Conservation (phyloP, 1,284 basidiomycete genomes). For the Trametes versicolor region DNA sequence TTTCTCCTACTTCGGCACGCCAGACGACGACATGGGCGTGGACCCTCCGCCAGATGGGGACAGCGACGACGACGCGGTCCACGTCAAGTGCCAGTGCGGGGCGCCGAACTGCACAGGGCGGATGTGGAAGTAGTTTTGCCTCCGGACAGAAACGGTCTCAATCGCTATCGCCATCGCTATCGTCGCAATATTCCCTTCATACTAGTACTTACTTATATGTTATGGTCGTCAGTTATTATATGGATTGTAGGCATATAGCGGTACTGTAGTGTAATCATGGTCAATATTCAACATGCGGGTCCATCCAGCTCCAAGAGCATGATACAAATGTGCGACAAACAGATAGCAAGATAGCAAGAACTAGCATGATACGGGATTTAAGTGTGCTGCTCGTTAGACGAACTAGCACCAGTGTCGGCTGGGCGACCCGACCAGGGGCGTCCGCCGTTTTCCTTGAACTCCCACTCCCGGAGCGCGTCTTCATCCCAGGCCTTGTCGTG, state of each 20-base stretch:
- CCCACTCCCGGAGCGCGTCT: conserved; percentile 77
- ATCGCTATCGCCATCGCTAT: background rate
- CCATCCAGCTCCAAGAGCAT: background rate
- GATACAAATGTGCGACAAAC: conserved; percentile 10
- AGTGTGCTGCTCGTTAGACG: background rate
- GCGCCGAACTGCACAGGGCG: conserved; percentile 46
- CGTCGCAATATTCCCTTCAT: background rate
- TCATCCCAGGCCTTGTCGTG: conserved; percentile 80
- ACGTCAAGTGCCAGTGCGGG: conserved; percentile 62
- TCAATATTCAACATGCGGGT: conserved; percentile 2
- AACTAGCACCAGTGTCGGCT: background rate
- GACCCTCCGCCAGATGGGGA: conserved; percentile 23
- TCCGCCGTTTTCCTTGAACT: conserved; percentile 69
- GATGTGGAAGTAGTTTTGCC: conserved; percentile 41
- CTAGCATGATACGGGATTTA: background rate
- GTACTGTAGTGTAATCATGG: conserved; percentile 5
- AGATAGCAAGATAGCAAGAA: conserved; percentile 24
- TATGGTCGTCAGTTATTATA: conserved; percentile 22
- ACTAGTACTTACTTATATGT: background rate
- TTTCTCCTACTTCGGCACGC: conserved; percentile 79
- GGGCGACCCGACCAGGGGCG: conserved; percentile 70
- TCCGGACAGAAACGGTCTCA: background rate
- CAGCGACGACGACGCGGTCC: conserved; percentile 53
- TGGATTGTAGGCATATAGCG: conserved; percentile 5
- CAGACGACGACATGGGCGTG: conserved; percentile 52